These are phyloP conservation scores for Alternaria ventricosa DNA, from an alignment of 2,329 filamentous ascomycete genomes.

Conservation along the genomic window DNA sequence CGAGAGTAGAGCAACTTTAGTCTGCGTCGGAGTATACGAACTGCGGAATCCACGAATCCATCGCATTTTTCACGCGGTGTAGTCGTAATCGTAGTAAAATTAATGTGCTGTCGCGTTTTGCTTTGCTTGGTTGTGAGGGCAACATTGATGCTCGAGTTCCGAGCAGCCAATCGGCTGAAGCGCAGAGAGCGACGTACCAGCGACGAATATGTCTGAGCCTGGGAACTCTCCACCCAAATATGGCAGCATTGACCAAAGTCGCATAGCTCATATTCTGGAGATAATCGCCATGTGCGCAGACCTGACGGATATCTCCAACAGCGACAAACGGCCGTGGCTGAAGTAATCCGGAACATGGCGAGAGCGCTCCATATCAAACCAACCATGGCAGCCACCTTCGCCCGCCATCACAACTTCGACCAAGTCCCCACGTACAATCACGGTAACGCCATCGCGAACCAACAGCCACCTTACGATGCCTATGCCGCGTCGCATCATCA, in stretches of 20 bases:
- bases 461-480: conserved; percentile 19
- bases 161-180: conserved; percentile 4
- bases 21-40: too few species aligned
- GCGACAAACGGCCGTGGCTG: background rate
- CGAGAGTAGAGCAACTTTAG: conserved; percentile 13
- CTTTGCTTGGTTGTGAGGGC: background rate
- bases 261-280: background rate
- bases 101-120: background rate
- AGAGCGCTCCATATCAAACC: conserved; percentile 2
- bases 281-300: background rate
- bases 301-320: background rate
- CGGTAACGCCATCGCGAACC: conserved; percentile 9
- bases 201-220: background rate
- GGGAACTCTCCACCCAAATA: background rate
- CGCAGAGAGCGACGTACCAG: background rate
- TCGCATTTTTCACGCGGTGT: background rate
- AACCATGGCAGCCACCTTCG: conserved; percentile 13
- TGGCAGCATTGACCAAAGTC: background rate
- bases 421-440: conserved; percentile 7
- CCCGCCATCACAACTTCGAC: conserved; percentile 7
- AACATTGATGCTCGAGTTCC: background rate
- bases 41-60: background rate
- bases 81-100: background rate
- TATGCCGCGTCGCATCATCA: conserved; percentile 28
- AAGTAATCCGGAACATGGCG: conserved; percentile 7